phyloP scores from a whole-genome alignment of 2,329 filamentous ascomycete genomes.

The Hypocrella siamensis region DNA sequence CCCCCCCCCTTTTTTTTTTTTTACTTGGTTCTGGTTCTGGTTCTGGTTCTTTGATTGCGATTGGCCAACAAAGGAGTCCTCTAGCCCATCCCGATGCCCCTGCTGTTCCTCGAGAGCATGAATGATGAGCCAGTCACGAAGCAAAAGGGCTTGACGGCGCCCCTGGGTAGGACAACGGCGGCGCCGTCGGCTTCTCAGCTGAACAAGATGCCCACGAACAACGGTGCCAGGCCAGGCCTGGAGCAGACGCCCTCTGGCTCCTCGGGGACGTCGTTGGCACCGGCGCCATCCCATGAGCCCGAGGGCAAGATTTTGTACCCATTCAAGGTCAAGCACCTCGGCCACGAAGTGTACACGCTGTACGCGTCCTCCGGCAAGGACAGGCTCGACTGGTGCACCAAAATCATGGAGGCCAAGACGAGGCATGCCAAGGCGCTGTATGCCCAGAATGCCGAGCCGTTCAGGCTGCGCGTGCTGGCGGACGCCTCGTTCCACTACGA shows the following conservation, averaged over 20 bases:
- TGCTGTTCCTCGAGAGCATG: conserved; percentile 80
- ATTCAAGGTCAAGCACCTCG: conserved; percentile 90
- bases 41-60: too few species aligned
- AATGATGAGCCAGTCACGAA: conserved; percentile 86
- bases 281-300: conserved; percentile 41
- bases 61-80: too few species aligned
- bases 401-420: conserved; percentile 90
- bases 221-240: conserved; percentile 41
- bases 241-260: conserved; percentile 53
- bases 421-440: conserved; percentile 78
- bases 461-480: conserved; percentile 78
- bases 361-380: conserved; percentile 66
- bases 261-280: conserved; percentile 41
- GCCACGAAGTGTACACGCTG: conserved; percentile 81
- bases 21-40: too few species aligned
- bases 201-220: conserved; percentile 37
- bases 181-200: conserved; percentile 42
- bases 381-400: conserved; percentile 78
- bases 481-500: conserved; percentile 85
- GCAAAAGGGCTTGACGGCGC: conserved; percentile 55
- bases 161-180: conserved; percentile 42
- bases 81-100: conserved; percentile 84
- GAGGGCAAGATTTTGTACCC: conserved; percentile 82
- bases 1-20: too few species aligned
- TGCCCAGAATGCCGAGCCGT: conserved; percentile 90